phyloP scores from a whole-genome alignment of 768 basidiomycete species.

The Gautieria morchelliformis region DNA sequence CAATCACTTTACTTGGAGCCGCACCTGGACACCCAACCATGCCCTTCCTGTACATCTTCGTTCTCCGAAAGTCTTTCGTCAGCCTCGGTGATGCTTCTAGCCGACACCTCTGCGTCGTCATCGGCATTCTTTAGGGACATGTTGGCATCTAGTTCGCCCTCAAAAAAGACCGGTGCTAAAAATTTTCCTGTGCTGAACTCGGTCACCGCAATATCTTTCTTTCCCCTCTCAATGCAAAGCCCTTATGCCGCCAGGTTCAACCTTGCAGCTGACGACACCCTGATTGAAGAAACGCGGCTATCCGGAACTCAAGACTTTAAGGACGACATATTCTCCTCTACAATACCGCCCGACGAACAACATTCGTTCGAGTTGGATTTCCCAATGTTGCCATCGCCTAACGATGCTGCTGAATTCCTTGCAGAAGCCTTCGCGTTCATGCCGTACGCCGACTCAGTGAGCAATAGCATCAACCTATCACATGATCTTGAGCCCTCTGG shows the following conservation, averaged over 20 bases:
- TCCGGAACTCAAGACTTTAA: background rate
- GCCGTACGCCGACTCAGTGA: no score
- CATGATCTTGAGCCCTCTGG: no score
- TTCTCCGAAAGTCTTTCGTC: background rate
- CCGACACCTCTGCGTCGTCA: background rate
- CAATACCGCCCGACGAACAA: background rate
- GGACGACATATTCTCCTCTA: background rate
- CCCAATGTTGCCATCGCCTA: background rate
- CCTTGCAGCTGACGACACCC: no score
- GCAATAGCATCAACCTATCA: no score
- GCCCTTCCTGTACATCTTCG: background rate
- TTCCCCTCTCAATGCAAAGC: background rate
- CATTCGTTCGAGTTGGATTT: background rate
- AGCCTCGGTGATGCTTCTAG: background rate
- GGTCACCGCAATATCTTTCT: background rate
- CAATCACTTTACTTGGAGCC: no score
- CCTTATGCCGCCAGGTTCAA: background rate
- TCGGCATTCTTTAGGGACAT: background rate
- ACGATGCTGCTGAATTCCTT: background rate
- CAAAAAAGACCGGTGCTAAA: background rate
- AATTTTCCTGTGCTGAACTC: background rate
- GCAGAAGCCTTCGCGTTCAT: background rate
- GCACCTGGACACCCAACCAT: background rate
- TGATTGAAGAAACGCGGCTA: background rate
- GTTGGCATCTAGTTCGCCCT: background rate